Conservation (phyloP, 108 stramenopile species). For the Nitzschia inconspicua region DNA sequence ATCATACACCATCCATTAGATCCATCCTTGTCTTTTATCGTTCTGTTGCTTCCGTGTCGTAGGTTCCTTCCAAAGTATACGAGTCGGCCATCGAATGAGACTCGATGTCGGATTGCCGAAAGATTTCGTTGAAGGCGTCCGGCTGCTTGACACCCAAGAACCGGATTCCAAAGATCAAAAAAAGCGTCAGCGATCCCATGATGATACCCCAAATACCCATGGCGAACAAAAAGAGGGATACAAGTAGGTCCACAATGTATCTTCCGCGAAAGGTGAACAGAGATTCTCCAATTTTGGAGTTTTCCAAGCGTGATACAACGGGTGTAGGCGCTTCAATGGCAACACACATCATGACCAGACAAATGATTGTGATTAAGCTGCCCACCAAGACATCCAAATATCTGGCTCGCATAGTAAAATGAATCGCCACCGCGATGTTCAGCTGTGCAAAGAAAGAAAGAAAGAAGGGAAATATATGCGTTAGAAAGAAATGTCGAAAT, state of each 20-base stretch:
- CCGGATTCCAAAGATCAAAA: constrained; percentile 68
- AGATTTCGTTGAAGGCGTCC: constrained; percentile 68
- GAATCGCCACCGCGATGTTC: constrained; percentile 41
- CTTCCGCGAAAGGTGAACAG: constrained; percentile 68
- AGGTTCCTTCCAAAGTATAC: constrained; percentile 52
- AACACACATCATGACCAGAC: constrained; percentile 52
- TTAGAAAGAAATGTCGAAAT: not conserved
- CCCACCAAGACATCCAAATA: constrained; percentile 56
- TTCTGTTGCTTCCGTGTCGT: constrained; percentile 35
- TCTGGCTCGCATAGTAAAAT: constrained; percentile 20
- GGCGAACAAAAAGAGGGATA: constrained; percentile 50
- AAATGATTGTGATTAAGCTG: constrained; percentile 24
- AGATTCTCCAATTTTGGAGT: constrained; percentile 24
- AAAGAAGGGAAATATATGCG: not conserved
- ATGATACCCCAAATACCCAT: constrained; percentile 59
- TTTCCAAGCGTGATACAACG: constrained; percentile 40
- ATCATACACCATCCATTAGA: not conserved
- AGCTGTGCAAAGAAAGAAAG: constrained; percentile 21
- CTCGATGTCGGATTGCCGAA: constrained; percentile 58
- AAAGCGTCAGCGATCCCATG: constrained; percentile 37
- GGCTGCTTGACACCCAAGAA: constrained; percentile 70
- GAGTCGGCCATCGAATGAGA: constrained; percentile 32
- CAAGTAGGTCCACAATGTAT: constrained; percentile 58
- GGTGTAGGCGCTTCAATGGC: constrained; percentile 48
- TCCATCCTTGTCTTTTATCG: constrained; percentile 1